Base-by-base conservation (phyloP, 352 stramenopile genomes). In the Elongisporangium undulatum region DNA sequence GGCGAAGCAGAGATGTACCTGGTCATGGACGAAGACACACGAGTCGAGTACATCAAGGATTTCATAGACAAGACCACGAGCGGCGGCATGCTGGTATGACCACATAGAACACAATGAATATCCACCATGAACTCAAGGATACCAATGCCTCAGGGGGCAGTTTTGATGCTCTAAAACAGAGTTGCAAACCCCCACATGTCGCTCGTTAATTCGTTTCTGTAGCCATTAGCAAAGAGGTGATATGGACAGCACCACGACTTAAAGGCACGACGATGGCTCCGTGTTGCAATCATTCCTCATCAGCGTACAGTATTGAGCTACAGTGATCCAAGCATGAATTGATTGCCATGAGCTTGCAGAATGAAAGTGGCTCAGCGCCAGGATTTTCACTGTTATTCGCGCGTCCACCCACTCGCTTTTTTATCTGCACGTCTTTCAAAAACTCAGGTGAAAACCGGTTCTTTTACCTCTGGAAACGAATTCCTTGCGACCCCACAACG, bases 31-130 rank as follows among this genome's bases (percentile, higher is more conserved):
- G 68, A 74, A 49, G 63, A 71, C 52, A 78, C 68, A 4, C 66
- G 73, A 8, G 57, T 83, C 16, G 71, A 78, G 63, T 81, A 74
- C 61, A 68, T 79, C 56, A 82, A 77, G 52, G 67, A 77, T 41
- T 82, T 85, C 29, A 41, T 41, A 41, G 29, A 41, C 29, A 41
- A 41, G 29, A 41, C 29, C 4, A 41, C 29, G 9, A 41, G 29
- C 29, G 29, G 29, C 9, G 29, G 29, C 4, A 41, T 41, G 29
- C 29, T 41, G 29, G 29, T 41, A 2, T 41, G 29, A 41, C 13
- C 29, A 15, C 29, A 41, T 41, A 2, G 5, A 15, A 4, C 2
- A 41, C 26, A 41, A 41, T 41, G 29, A n/a, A n/a, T n/a, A n/a
- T n/a, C n/a, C n/a, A n/a, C n/a, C n/a, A n/a, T n/a, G n/a, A n/a